Base-by-base conservation (phyloP, 306 rosid species). In the Mimosa bimucronata region DNA sequence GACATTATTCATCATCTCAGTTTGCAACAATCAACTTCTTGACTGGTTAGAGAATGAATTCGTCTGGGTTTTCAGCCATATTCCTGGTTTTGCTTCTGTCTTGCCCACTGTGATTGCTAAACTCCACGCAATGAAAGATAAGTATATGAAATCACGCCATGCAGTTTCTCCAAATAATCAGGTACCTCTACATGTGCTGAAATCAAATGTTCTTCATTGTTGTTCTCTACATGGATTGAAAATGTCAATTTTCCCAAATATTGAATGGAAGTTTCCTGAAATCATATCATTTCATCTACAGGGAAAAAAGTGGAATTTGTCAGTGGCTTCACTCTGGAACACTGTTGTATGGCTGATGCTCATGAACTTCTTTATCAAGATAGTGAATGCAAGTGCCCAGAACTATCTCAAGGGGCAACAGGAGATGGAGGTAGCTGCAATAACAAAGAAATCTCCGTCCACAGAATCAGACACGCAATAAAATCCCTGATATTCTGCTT, bases 21-120 rank as follows among this genome's bases (percentile, higher is more conserved):
- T 96, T 85, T 96, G 99, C 94, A 96, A 96, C 76, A 96, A 96
- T 83, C 99, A 96, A 75, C 99, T 96, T 85, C 97, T 96, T 55
- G 83, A 90, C 62, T 96, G 98, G 98, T 87, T 96, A 68, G 98
- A 96, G 84, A 91, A 93, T 76, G 97, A 96, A 82, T 76, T 93
- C 83, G 88, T 96, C 70, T 85, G 98, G 98, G 85, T 96, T 53
- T 90, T 96, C 85, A 90, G 98, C 80, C 87, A 86, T 66, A 83
- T 91, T 75, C 98, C 99, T 7, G 97, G 94, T 66, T 89, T 93
- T 74, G 89, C 93, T 37, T 86, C 94, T 10, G 79, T 84, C 75
- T 87, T 91, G 81, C 97, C 97, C 21, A 77, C 45, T 40, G 66
- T 96, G 37, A 61, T 88, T 57, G 87, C 85, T 26, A 91, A 89